phyloP scores from a whole-genome alignment of 116 monocot species.

The Cymodocea nodosa region DNA sequence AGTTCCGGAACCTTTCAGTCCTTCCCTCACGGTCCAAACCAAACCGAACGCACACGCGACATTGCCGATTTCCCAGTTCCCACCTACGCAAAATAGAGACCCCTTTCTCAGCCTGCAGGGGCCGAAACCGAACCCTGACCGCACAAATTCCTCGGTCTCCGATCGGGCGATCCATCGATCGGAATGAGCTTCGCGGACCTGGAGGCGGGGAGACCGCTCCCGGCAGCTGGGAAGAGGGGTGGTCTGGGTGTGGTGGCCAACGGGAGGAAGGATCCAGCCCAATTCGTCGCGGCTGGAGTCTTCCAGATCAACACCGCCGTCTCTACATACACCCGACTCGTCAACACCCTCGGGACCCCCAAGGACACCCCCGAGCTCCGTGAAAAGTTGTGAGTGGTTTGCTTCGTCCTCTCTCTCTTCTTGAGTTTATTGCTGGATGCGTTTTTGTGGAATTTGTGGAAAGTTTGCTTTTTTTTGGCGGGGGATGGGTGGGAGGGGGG shows the following conservation, averaged over 20 bases:
- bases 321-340: constrained; percentile 15
- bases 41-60: too few species aligned
- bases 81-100: too few species aligned
- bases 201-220: constrained; percentile 5
- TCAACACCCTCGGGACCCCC: constrained; percentile 22
- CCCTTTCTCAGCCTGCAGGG: too few species aligned
- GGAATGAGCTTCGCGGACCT: constrained; percentile 21
- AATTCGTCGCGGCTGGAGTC: constrained; percentile 10
- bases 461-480: background rate
- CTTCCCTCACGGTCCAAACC: too few species aligned
- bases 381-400: constrained; percentile 17
- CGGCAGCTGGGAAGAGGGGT: background rate
- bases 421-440: background rate
- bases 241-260: constrained; percentile 1
- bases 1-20: too few species aligned
- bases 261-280: constrained; percentile 15
- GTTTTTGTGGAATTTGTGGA: background rate
- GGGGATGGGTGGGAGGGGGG: too few species aligned
- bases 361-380: constrained; percentile 26
- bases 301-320: constrained; percentile 25
- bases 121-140: background rate
- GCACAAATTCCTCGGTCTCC: too few species aligned
- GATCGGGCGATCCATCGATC: too few species aligned
- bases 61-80: too few species aligned
- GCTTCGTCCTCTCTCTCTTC: background rate